Base-by-base conservation (phyloP, 148 eudicot species). In the Chenopodium album region DNA sequence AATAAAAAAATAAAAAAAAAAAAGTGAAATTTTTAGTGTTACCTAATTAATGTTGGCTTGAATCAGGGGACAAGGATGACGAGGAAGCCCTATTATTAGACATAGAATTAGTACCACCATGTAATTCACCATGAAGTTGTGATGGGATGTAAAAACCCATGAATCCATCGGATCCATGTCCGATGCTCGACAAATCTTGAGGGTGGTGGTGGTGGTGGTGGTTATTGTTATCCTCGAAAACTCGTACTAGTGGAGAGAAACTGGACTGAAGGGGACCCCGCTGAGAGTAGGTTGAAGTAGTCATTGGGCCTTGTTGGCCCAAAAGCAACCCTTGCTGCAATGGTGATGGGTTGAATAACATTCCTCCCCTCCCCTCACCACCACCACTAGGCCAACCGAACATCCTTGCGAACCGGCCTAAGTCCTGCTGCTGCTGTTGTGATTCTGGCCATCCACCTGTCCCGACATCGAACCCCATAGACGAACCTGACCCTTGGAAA, bases 211-310 rank as follows among this genome's bases (percentile, higher is more conserved):
- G 50, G 41, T 64, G 68, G 37, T 71, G 47, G 41, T 83, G 83
- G 44, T 41, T 41, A 41, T 41, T 41, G 9, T 80, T 41, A 13
- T 80, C 84, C 71, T 80, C 80, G 47, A 83, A 67, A 8, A 72
- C 76, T 9, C 82, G 81, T 64, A 59, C 79, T 10, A 77, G 69
- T 3, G 77, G 76, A 73, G 85, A 59, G 29, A 56, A 82, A 77
- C 76, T 85, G 82, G 89, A 87, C 87, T 87, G 87, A 85, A 87
- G 89, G 85, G 89, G 80, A 82, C 87, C 87, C 89, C 89, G 76
- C 77, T 87, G 84, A 81, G 76, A 73, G 20, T 56, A 81, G 20
- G 68, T 22, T 31, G 73, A 28, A 23, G 56, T 29, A 46, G 83
- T 26, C 28, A 75, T 74, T 65, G 71, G 64, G 56, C 74, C 84